Evolutionary conservation across 352 stramenopile species (phyloP).

Genomic region (Phytopythium ostracodes): DNA sequence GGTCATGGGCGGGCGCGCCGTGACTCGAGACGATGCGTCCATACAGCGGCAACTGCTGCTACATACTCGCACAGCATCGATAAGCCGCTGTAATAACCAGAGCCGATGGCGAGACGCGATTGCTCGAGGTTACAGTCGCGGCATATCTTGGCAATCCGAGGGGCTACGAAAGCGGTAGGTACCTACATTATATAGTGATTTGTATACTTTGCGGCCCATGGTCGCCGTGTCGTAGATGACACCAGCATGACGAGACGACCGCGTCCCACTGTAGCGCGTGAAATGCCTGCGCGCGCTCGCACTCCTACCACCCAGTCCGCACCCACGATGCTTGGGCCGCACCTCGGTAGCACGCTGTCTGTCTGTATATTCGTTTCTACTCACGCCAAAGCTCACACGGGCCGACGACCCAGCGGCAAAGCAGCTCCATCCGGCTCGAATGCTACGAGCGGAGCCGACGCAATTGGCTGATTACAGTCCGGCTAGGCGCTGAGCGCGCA

Average conservation of each 20-base stretch:
- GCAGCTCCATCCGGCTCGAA: neutral
- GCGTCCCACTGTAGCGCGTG: neutral
- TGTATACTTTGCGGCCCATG: conserved; percentile 5
- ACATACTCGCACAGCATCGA: too few species aligned
- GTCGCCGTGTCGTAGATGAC: neutral
- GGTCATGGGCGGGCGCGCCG: neutral
- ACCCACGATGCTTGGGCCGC: neutral
- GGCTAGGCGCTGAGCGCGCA: conserved; percentile 4
- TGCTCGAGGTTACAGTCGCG: neutral
- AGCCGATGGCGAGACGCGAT: neutral
- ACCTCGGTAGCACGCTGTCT: too few species aligned
- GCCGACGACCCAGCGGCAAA: neutral
- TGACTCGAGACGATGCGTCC: neutral
- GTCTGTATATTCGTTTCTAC: neutral
- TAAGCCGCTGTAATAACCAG: too few species aligned
- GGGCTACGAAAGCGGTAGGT: neutral
- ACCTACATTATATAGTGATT: conserved; percentile 9
- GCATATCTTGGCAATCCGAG: neutral
- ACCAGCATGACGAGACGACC: neutral
- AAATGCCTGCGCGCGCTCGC: neutral
- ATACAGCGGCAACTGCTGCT: neutral
- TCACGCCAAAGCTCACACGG: neutral
- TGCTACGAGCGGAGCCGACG: neutral
- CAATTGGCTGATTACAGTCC: neutral
- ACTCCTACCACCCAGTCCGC: neutral